These are phyloP conservation scores for Pythium folliculosum DNA, from an alignment of 352 stramenopile genomes.

Conservation along the genomic window DNA sequence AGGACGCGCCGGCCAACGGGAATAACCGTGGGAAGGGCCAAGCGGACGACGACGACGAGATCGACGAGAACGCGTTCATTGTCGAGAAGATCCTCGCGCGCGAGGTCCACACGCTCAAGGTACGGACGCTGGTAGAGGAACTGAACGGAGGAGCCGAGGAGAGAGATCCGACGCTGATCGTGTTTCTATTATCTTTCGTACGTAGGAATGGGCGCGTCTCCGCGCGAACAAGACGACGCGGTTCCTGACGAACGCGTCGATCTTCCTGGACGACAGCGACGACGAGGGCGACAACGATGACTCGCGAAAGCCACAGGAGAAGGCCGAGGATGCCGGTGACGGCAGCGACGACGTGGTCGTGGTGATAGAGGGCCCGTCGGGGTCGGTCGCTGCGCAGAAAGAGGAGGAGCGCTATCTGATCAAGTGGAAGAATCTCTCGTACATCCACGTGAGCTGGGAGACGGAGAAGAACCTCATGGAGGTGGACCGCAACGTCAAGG, in stretches of 20 bases:
- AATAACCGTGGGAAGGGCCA: conserved; percentile 8
- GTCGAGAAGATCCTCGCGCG: conserved; percentile 84
- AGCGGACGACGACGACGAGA: conserved; percentile 26
- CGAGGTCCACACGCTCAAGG: conserved; percentile 75
- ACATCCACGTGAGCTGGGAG: conserved; percentile 91
- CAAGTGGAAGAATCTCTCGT: conserved; percentile 90
- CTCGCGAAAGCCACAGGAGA: conserved; percentile 1
- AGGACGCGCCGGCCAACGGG: conserved; percentile 4
- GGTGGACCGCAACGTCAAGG: conserved; percentile 83
- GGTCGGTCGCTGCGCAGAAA: conserved; percentile 24
- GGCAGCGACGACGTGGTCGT: conserved; percentile 24
- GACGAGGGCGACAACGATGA: conserved; percentile 31
- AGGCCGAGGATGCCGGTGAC: not conserved
- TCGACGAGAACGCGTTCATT: conserved; percentile 74
- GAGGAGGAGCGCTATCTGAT: conserved; percentile 86
- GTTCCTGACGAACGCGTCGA: conserved; percentile 79
- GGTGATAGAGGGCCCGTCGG: conserved; percentile 15
- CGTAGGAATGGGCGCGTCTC: conserved; percentile 70
- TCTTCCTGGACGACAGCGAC: conserved; percentile 72
- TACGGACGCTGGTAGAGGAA: not conserved
- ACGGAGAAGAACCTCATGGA: conserved; percentile 81
- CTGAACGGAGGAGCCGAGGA: not conserved
- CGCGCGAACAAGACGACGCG: conserved; percentile 73
- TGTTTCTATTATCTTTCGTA: conserved; percentile 15
- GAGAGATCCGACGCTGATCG: not conserved